Evolutionary conservation across 1,139 yeast species (phyloP).

Genomic region (Kluyveromyces sp.): DNA sequence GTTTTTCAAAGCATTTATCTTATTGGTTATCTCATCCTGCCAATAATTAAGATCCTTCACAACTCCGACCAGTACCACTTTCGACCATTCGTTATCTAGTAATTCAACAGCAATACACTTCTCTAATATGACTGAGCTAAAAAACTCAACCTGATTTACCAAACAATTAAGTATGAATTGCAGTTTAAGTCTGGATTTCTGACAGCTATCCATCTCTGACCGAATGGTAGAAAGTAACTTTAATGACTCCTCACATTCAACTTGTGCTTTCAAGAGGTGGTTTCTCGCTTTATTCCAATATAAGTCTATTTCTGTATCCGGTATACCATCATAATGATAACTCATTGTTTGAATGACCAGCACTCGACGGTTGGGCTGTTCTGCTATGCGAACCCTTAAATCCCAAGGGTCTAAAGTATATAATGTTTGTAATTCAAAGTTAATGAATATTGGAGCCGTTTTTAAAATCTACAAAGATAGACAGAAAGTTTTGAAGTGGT

Average conservation of each 20-base stretch:
- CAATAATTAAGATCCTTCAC: conserved; percentile 23
- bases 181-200: conserved; percentile 22
- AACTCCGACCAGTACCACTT: conserved; percentile 19
- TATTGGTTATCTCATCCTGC: conserved; percentile 30
- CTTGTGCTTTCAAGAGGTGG: conserved; percentile 31
- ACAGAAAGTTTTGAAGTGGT: too few relatives aligned
- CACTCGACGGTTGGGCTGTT: neutral
- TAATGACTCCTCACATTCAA: conserved; percentile 33
- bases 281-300: conserved; percentile 10
- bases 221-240: conserved; percentile 20
- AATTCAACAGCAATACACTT: conserved; percentile 28
- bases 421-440: too few relatives aligned
- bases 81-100: conserved; percentile 21
- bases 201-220: conserved; percentile 19
- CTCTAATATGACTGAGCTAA: conserved; percentile 25
- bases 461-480: too few relatives aligned
- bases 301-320: neutral
- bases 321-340: neutral
- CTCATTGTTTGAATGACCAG: neutral
- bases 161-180: conserved; percentile 30
- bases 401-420: neutral
- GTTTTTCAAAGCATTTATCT: conserved; percentile 28
- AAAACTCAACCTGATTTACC: conserved; percentile 30
- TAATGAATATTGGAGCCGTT: too few relatives aligned
- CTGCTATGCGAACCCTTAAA: neutral